Evolutionary conservation across 2,329 filamentous ascomycete species (phyloP).

Genomic region (Penicillium janthinellum): DNA sequence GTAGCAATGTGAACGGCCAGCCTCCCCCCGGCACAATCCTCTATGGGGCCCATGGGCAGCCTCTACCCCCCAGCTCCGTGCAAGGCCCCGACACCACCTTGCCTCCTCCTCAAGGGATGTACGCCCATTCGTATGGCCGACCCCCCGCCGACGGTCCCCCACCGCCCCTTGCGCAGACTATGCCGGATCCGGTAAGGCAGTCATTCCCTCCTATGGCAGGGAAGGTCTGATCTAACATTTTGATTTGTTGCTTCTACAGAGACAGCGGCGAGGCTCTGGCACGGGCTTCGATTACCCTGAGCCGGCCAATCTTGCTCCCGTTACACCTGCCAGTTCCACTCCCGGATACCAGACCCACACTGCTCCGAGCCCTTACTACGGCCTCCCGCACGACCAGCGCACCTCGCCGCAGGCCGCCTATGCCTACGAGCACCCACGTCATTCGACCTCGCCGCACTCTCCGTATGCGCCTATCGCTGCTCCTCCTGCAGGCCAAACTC

Average conservation of each 20-base stretch:
- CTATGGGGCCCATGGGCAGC: slow-evolving; percentile 55
- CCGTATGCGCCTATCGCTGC: slow-evolving; percentile 41
- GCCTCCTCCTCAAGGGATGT: slow-evolving; percentile 46
- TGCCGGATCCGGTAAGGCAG: slow-evolving; percentile 51
- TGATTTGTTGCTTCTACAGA: slow-evolving; percentile 28
- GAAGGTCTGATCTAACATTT: slow-evolving; percentile 6
- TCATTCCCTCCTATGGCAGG: slow-evolving; percentile 19
- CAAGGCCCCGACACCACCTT: slow-evolving; percentile 40
- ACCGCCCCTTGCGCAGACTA: slow-evolving; percentile 41
- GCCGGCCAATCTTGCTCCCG: slow-evolving; percentile 50
- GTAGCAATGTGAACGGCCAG: slow-evolving; percentile 35
- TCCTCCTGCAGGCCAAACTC: slow-evolving; percentile 33
- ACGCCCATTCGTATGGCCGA: slow-evolving; percentile 41
- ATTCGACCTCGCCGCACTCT: slow-evolving; percentile 48
- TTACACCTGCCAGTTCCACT: slow-evolving; percentile 48
- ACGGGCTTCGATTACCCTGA: slow-evolving; percentile 51
- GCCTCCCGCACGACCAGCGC: slow-evolving; percentile 44
- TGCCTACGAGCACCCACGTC: slow-evolving; percentile 45
- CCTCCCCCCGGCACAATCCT: slow-evolving; percentile 42
- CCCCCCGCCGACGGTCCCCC: slow-evolving; percentile 33
- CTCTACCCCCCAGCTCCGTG: slow-evolving; percentile 48
- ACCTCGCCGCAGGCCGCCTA: slow-evolving; percentile 49
- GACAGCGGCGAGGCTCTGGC: slow-evolving; percentile 48
- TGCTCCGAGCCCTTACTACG: slow-evolving; percentile 42
- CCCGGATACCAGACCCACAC: slow-evolving; percentile 47